phyloP scores from a whole-genome alignment of 768 basidiomycete genomes.

The Mycena crocata region DNA sequence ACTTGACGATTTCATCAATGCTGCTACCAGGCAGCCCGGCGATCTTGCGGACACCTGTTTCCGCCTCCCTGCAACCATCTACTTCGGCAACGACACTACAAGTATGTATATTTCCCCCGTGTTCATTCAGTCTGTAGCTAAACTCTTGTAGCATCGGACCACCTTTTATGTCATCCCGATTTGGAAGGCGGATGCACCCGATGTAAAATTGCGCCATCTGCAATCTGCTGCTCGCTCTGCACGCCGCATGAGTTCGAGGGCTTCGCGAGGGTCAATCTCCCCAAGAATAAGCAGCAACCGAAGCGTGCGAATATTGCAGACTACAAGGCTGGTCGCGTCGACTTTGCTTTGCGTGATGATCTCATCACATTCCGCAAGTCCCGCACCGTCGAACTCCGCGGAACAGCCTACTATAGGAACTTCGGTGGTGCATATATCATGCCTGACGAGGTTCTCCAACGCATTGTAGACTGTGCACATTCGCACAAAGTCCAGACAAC shows the following conservation, averaged over 20 bases:
- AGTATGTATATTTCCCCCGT: background rate
- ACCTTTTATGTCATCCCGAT: background rate
- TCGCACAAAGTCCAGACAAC: background rate
- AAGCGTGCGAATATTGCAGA: background rate
- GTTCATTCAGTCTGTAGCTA: background rate
- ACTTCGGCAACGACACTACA: conserved; percentile 6
- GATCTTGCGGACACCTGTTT: background rate
- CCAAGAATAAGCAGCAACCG: background rate
- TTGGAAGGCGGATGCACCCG: background rate
- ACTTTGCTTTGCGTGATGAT: background rate
- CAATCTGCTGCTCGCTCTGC: conserved; percentile 1
- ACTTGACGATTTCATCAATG: conserved; percentile 11
- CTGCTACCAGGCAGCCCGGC: background rate
- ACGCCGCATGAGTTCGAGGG: background rate
- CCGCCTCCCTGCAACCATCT: background rate
- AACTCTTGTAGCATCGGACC: background rate
- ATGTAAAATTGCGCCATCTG: background rate
- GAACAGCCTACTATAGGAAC: background rate
- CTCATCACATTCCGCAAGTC: background rate
- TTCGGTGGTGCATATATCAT: background rate
- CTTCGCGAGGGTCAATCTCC: background rate
- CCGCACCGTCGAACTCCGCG: background rate
- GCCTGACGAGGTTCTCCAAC: background rate
- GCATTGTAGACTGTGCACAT: conserved; percentile 9
- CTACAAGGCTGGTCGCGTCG: background rate